phyloP scores from a whole-genome alignment of 2,329 filamentous ascomycete species.

The Seiridium unicorne region DNA sequence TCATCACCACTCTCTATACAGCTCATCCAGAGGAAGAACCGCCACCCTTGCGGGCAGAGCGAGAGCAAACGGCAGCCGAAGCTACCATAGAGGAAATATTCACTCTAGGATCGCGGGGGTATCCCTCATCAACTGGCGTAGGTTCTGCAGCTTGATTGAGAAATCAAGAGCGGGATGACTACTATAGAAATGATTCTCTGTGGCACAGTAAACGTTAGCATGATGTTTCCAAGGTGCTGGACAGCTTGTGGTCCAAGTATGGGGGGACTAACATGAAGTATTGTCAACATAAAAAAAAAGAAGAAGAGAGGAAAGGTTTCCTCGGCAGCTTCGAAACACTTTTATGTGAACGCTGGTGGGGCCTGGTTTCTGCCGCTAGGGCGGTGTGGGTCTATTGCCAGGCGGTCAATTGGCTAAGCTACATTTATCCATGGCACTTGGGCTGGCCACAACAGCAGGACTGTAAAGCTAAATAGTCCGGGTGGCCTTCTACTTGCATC shows the following conservation, averaged over 20 bases:
- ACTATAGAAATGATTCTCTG: constrained; percentile 97
- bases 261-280: constrained; percentile 16
- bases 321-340: neutral
- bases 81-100: constrained; percentile 52
- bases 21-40: constrained; percentile 35
- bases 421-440: neutral
- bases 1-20: constrained; percentile 93
- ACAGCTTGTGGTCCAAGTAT: constrained; percentile 18
- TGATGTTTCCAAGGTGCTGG: constrained; percentile 22
- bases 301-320: constrained; percentile 9
- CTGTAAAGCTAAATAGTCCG: too few species aligned
- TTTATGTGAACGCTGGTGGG: neutral
- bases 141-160: constrained; percentile 89
- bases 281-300: constrained; percentile 60
- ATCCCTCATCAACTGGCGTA: constrained; percentile 92
- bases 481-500: too few species aligned
- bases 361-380: neutral
- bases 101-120: constrained; percentile 90
- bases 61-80: constrained; percentile 45
- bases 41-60: constrained; percentile 62
- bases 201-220: neutral
- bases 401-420: neutral
- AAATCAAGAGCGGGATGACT: constrained; percentile 86
- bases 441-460: neutral
- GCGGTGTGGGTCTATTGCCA: neutral